phyloP scores from a whole-genome alignment of 2,329 filamentous ascomycete species.

The Hypoxylon sp. region DNA sequence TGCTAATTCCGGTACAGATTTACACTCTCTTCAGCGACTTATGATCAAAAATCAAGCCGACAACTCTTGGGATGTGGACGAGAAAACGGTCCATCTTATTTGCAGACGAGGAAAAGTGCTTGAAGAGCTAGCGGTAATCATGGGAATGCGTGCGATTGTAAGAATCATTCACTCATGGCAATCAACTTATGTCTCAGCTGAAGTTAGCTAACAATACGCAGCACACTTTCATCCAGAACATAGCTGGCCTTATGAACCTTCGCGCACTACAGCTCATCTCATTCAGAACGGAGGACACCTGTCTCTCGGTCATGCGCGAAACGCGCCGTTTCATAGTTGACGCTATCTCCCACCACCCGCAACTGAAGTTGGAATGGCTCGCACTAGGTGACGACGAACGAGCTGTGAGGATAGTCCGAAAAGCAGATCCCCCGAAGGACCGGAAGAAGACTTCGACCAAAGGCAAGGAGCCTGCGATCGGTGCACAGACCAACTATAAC shows the following conservation, averaged over 20 bases:
- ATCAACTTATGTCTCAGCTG: not conserved
- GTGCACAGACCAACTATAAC: constrained; percentile 10
- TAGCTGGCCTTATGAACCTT: constrained; percentile 62
- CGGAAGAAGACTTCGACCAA: constrained; percentile 54
- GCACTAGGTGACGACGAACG: constrained; percentile 65
- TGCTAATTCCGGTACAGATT: constrained; percentile 52
- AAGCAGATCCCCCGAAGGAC: constrained; percentile 51
- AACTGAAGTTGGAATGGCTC: constrained; percentile 70
- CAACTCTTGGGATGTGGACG: constrained; percentile 68
- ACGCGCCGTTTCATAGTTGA: constrained; percentile 71
- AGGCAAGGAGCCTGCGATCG: constrained; percentile 49
- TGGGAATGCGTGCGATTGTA: constrained; percentile 68
- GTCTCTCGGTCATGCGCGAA: constrained; percentile 68
- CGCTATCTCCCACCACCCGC: constrained; percentile 66
- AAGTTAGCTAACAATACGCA: constrained; percentile 49
- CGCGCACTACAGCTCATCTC: constrained; percentile 68
- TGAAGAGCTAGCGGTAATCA: constrained; percentile 68
- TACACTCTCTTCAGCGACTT: constrained; percentile 65
- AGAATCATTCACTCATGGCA: constrained; percentile 48
- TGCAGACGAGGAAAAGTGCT: constrained; percentile 64
- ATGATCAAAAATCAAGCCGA: constrained; percentile 71
- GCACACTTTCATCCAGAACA: constrained; percentile 70
- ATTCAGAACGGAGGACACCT: constrained; percentile 69
- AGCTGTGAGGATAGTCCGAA: constrained; percentile 64
- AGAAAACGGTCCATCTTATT: constrained; percentile 67